Percentiles rank a stretch among this genome's conserved stretches.
phyloP scores from a whole-genome alignment of 257 asterid genomes.

The Plectranthus barbatus region DNA sequence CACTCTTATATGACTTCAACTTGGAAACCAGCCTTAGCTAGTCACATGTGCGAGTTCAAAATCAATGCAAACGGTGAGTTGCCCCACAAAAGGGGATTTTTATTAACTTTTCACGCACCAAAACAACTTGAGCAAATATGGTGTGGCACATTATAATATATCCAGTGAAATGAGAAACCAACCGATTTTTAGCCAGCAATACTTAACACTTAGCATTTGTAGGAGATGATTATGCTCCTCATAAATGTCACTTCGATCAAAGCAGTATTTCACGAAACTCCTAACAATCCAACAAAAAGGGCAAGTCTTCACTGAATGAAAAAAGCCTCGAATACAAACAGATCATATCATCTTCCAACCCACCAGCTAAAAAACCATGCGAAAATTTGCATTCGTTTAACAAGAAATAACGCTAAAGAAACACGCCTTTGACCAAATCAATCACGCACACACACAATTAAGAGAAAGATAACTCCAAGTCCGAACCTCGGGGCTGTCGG shows the following conservation, averaged over 20 bases:
- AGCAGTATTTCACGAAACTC: not conserved
- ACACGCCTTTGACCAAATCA: not conserved
- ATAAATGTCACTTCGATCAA: not conserved
- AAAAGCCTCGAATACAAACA: not conserved
- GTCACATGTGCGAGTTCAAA: too few species aligned
- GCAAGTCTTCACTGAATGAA: not conserved
- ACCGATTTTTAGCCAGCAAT: not conserved
- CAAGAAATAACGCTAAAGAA: not conserved
- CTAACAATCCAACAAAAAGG: not conserved
- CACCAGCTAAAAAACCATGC: not conserved
- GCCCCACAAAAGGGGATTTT: not conserved
- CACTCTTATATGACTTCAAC: not conserved
- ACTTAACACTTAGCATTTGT: not conserved
- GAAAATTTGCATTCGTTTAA: too few species aligned
- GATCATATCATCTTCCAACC: not conserved
- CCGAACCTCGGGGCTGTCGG: conserved; percentile 77
- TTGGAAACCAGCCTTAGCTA: not conserved
- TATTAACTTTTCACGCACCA: not conserved
- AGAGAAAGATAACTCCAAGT: not conserved
- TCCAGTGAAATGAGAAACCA: not conserved
- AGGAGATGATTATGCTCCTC: not conserved
- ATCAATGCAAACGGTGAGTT: too few species aligned
- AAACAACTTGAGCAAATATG: not conserved
- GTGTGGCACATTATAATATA: not conserved
- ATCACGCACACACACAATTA: not conserved